Base-by-base conservation (phyloP, 306 rosid species). In the Quercus variabilis region DNA sequence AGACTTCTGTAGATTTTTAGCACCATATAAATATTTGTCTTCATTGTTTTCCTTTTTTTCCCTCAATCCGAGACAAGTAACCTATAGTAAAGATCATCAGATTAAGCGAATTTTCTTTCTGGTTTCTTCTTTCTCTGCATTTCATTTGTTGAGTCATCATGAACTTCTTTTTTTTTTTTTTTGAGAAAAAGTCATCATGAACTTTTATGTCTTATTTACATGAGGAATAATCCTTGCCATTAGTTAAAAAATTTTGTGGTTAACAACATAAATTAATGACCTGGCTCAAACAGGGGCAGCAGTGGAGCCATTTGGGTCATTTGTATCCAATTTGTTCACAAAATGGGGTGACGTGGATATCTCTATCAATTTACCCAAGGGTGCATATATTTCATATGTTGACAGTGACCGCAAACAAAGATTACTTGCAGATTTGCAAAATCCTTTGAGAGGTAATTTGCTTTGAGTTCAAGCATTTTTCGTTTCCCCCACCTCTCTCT, bases 301-400 rank as follows among this genome's bases (percentile, higher is more conserved):
- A 54, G 89, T 92, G 74, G 98, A 92, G 82, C 96, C 98, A 23
- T 95, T 87, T 86, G 99, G 99, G 35, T 95, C 98, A 33, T 93
- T 92, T 84, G 94, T 89, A 41, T 92, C 98, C 21, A 83, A 83
- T 81, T 93, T 92, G 69, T 95, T 91, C 82, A 82, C 96, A 1
- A 83, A 87, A 30, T 91, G 94, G 96, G 93, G 93, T 75, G 99
- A 95, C 84, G 82, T 95, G 94, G 99, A 95, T 83, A 79, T 95
- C 82, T 91, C 97, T 13, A 71, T 93, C 41, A 91, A 91, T 38
- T 78, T 95, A 71, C 17, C 81, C 71, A 87, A 84, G 80, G 92
- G 94, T 84, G 83, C 87, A 52, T 86, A 71, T 72, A 84, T 90
- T 81, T 86, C 94, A 75, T 74, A 87, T 55, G 75, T 80, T 55